Evolutionary conservation across 208 protist genomes (phyloP), one percentile per base, ranked within the genome.

Genomic region (Acanthamoeba polyphaga): DNA sequence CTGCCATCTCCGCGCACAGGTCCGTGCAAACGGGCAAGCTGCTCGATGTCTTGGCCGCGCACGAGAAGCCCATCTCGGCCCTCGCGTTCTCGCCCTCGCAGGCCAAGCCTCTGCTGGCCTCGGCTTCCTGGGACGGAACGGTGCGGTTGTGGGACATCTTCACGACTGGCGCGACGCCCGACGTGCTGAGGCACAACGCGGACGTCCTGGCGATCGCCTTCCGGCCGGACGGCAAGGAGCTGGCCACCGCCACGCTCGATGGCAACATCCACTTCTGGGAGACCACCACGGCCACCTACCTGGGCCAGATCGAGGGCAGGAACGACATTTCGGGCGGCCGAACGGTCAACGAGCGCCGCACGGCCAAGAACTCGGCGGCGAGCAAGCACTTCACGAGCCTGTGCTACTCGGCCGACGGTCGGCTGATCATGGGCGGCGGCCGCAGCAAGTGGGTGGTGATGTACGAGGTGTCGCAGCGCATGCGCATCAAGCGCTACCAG

Each of bases 101-200:
- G 62, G 17, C 51, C 53, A 78, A 84, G 38, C 46, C 90, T 68
- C 51, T 72, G 19, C 91, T 95, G 22, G 87, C 91, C 62, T 95
- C 34, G 60, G 94, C 78, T 89, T 95, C 60, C 34, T 95, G 93
- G 97, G 97, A 98, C 91, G 94, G 96, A 29, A 97, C 96, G 13
- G 96, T 97, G 10, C 74, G 94, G 27, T n/a, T 98, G 15, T 99
- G 98, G 98, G 97, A 98, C 49, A 88, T 98, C 22, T 98, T 97
- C 94, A 95, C 97, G 22, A 91, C 92, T 17, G 96, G 97, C 55
- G 58, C 66, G 60, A n/a, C 38, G 12, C 46, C 68, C 13, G 97
- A 98, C 53, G 94, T 68, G 17, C 66, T 98, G 32, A 27, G 32
- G 32, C 97, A 98, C 92, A 92, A 22, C 10, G 89, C 92, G 6